phyloP scores from a whole-genome alignment of 2,329 filamentous ascomycete genomes.

The Dryadomyces sulphureus region DNA sequence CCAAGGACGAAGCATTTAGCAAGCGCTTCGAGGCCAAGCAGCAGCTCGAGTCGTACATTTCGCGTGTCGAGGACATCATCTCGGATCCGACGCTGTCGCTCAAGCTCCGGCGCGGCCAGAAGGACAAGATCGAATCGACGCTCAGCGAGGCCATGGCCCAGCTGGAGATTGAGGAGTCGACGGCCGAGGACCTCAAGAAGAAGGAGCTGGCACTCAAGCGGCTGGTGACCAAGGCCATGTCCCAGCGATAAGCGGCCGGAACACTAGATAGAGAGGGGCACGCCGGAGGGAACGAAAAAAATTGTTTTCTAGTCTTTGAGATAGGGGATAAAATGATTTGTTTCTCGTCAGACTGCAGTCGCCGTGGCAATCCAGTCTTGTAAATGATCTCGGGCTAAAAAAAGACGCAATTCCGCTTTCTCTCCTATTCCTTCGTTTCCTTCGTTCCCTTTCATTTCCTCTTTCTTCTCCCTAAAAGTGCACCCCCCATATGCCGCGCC shows the following conservation, averaged over 20 bases:
- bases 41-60: constrained; percentile 98
- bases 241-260: constrained; percentile 54
- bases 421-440: background rate
- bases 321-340: background rate
- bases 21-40: constrained; percentile 99
- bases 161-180: constrained; percentile 87
- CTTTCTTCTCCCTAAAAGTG: constrained; percentile 15
- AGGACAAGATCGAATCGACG: constrained; percentile 98
- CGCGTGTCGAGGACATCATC: constrained; percentile 96
- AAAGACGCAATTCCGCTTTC: background rate
- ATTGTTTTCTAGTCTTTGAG: no score
- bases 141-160: constrained; percentile 95
- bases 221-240: constrained; percentile 96
- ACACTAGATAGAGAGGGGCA: no score
- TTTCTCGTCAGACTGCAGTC: background rate
- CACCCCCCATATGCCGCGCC: constrained; percentile 69
- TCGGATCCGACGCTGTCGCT: constrained; percentile 90
- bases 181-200: constrained; percentile 95
- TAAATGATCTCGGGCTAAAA: background rate
- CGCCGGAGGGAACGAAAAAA: background rate
- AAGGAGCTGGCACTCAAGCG: constrained; percentile 98
- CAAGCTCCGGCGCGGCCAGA: constrained; percentile 97
- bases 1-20: constrained; percentile 93
- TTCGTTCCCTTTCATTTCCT: background rate
- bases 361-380: no score